A percentile compares a stretch with the other conserved stretches of the same genome.
Conservation (phyloP, 169 alveolate genomes). For the Amoebophrya sp. region DNA sequence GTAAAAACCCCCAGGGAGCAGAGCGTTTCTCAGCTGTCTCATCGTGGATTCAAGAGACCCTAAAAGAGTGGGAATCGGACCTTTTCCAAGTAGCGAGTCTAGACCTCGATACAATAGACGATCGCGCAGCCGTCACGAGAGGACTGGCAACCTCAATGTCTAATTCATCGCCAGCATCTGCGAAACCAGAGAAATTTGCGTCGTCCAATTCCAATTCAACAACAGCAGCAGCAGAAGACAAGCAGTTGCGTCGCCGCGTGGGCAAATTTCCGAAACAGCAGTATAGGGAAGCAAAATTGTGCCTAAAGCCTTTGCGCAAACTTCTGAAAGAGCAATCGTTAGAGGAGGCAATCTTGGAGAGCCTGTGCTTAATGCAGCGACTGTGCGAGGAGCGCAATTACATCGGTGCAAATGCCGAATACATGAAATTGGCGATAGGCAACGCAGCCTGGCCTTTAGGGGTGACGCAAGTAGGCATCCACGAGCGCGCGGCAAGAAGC, state of each 20-base stretch:
- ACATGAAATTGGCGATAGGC: conserved; percentile 79
- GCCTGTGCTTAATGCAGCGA: not conserved
- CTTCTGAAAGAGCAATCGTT: not conserved
- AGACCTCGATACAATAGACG: no score
- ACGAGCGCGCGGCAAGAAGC: conserved; percentile 79
- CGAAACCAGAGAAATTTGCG: no score
- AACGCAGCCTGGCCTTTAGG: conserved; percentile 88
- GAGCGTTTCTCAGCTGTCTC: not conserved
- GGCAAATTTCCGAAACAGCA: not conserved
- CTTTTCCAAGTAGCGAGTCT: no score
- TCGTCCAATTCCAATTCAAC: no score
- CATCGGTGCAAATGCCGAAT: conserved; percentile 33
- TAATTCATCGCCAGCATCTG: not conserved
- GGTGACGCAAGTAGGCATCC: conserved; percentile 84
- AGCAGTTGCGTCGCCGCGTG: no score
- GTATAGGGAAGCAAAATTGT: conserved; percentile 10
- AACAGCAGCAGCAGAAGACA: no score
- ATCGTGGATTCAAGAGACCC: not conserved
- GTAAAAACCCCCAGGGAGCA: not conserved
- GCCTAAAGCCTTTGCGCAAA: not conserved
- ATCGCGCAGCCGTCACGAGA: no score
- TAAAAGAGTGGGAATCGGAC: not conserved
- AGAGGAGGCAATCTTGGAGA: not conserved
- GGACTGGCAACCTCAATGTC: no score
- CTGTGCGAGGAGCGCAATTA: not conserved